These are phyloP conservation scores for Mycosphaerella sp. DNA, from an alignment of 2,329 filamentous ascomycete genomes.

Conservation along the genomic window DNA sequence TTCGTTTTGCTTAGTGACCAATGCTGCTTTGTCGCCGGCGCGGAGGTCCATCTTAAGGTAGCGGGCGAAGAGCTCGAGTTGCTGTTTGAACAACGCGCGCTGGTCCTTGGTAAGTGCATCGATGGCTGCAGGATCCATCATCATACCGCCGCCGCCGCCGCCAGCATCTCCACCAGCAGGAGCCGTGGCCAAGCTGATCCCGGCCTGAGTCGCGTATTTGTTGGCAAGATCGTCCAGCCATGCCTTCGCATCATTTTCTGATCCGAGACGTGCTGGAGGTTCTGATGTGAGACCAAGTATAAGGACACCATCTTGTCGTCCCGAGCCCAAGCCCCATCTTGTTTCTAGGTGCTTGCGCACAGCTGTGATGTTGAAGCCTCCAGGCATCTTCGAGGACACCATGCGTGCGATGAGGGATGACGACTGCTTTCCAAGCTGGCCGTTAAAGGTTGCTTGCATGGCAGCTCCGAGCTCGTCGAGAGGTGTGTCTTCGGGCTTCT, in stretches of 20 bases:
- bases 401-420: conserved; percentile 86
- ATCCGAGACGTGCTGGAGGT: conserved; percentile 77
- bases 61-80: conserved; percentile 86
- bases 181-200: conserved; percentile 74
- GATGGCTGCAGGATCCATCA: conserved; percentile 98
- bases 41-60: conserved; percentile 97
- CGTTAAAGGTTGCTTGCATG: conserved; percentile 99
- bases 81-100: conserved; percentile 92
- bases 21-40: conserved; percentile 89
- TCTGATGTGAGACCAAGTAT: conserved; percentile 89
- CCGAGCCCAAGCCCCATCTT: conserved; percentile 79
- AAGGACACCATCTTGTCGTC: conserved; percentile 85
- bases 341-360: conserved; percentile 93
- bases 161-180: conserved; percentile 64
- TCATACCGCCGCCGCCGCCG: conserved; percentile 77
- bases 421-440: conserved; percentile 94
- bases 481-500: conserved; percentile 96
- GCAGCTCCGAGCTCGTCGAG: conserved; percentile 89
- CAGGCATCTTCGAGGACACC: conserved; percentile 98
- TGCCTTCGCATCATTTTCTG: conserved; percentile 83
- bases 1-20: conserved; percentile 77
- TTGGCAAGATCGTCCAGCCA: conserved; percentile 84
- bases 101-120: conserved; percentile 98
- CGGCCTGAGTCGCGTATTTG: conserved; percentile 79
- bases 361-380: conserved; percentile 96